A percentile compares a stretch with the other conserved stretches of the same genome.
Conservation (phyloP, 2,329 filamentous ascomycete genomes). For the Colletotrichum sp. region DNA sequence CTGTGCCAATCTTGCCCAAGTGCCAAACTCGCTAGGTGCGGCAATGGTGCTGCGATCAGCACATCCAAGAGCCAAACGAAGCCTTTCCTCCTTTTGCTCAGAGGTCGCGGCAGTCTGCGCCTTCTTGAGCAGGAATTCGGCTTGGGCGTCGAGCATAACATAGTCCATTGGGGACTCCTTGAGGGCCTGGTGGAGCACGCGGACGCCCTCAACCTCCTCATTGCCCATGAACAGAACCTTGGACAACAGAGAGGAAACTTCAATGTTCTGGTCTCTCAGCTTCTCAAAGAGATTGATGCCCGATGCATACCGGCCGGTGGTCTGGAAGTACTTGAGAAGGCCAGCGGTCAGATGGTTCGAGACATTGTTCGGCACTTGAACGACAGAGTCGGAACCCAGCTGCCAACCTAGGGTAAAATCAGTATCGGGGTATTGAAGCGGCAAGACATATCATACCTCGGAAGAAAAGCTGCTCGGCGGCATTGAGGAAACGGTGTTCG, state of each 20-base stretch:
- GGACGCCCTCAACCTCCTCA: constrained; percentile 94
- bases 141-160: constrained; percentile 92
- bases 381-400: constrained; percentile 93
- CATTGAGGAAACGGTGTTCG: constrained; percentile 93
- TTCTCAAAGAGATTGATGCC: constrained; percentile 99
- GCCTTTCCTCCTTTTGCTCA: constrained; percentile 66
- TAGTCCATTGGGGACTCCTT: constrained; percentile 98
- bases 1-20: constrained; percentile 92
- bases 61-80: constrained; percentile 87
- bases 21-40: constrained; percentile 95
- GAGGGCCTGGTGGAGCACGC: constrained; percentile 84
- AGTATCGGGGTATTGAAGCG: not conserved
- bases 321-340: constrained; percentile 91
- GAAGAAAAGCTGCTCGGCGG: constrained; percentile 95
- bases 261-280: constrained; percentile 84
- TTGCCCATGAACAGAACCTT: constrained; percentile 93
- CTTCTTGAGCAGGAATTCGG: constrained; percentile 89
- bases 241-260: constrained; percentile 90
- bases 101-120: constrained; percentile 60
- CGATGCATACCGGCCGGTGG: constrained; percentile 90
- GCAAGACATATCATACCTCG: constrained; percentile 60
- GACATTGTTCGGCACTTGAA: constrained; percentile 95
- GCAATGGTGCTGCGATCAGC: constrained; percentile 94
- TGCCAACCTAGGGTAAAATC: constrained; percentile 74
- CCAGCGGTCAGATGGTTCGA: constrained; percentile 96